phyloP scores from a whole-genome alignment of 2,329 filamentous ascomycete species.

The Lasiodiplodia sp. region DNA sequence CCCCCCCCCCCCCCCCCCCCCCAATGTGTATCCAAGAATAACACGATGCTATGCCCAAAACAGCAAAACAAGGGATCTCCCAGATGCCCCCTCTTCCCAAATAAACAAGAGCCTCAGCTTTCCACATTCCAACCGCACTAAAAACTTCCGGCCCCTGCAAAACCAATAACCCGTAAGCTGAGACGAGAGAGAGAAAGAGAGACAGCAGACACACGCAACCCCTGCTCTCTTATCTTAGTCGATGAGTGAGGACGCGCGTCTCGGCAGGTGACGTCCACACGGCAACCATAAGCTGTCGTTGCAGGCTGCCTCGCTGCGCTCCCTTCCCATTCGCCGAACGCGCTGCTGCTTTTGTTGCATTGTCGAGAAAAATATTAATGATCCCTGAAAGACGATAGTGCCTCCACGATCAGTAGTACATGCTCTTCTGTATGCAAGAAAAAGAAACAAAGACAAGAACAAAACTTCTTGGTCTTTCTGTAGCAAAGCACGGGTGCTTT shows the following conservation, averaged over 20 bases:
- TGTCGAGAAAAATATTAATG: no score
- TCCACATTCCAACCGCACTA: neutral
- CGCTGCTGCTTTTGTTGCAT: no score
- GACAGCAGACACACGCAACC: neutral
- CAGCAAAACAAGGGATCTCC: neutral
- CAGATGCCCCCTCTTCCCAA: neutral
- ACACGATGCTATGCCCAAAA: neutral
- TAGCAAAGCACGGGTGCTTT: neutral
- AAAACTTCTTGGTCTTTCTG: neutral
- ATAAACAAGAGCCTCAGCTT: neutral
- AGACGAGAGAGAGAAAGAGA: neutral
- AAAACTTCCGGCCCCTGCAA: neutral
- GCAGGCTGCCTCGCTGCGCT: no score
- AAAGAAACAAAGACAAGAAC: neutral
- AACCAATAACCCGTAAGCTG: neutral
- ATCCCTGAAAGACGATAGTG: neutral
- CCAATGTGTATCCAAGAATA: neutral
- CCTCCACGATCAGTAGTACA: neutral
- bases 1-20: no score
- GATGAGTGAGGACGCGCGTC: neutral
- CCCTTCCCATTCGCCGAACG: neutral
- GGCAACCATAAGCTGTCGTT: neutral
- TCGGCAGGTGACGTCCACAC: neutral
- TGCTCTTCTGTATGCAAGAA: neutral
- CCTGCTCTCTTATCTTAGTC: constrained; percentile 2